Evolutionary conservation across 2,329 filamentous ascomycete genomes (phyloP), one percentile per base, ranked within the genome.

Genomic region (Pestalotiopsis sp.): DNA sequence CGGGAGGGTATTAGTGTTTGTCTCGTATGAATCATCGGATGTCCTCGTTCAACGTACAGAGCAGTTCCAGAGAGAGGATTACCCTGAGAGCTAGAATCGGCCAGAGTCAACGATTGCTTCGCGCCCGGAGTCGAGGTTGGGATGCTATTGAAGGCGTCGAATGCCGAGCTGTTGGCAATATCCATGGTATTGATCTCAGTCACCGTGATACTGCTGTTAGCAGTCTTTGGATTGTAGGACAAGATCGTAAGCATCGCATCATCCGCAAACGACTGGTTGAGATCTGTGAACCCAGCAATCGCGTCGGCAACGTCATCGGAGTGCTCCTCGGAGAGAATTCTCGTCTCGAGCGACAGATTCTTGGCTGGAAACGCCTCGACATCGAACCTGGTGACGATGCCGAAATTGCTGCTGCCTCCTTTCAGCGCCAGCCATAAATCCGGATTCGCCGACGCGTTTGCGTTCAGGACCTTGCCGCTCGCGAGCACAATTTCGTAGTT

Each of bases 381-480:
- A 36, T 79, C 76, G 68, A 81, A 80, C 4, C 73, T 72, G 13
- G 82, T 80, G 3, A 81, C 78, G 66, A 82, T 78, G 45, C 83
- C 84, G 66, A 84, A 84, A 70, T 86, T 87, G 73, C 77, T 82
- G 36, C 79, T 76, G 11, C 85, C 85, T 4, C 85, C 85, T 66
- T 84, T 83, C 1, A 86, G 78, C 4, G 84, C 84, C 68, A 75
- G 78, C 74, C 78, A 86, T 3, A 87, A 76, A 69, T 86, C 84
- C 0, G 77, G 31, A 66, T 86, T 80, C 0, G 75, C 67, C 0
- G 12, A 81, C 83, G 25, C 27, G 14, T 40, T 62, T 0, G 59
- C 59, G 3, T 82, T 80, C 63, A 85, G 72, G 57, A 86, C 78
- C 0, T 70, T 66, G 12, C 84, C 83, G 64, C 78, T 75, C 0